These are phyloP conservation scores for Cryphonectria naterciae DNA, from an alignment of 2,329 filamentous ascomycete genomes.

Conservation along the genomic window DNA sequence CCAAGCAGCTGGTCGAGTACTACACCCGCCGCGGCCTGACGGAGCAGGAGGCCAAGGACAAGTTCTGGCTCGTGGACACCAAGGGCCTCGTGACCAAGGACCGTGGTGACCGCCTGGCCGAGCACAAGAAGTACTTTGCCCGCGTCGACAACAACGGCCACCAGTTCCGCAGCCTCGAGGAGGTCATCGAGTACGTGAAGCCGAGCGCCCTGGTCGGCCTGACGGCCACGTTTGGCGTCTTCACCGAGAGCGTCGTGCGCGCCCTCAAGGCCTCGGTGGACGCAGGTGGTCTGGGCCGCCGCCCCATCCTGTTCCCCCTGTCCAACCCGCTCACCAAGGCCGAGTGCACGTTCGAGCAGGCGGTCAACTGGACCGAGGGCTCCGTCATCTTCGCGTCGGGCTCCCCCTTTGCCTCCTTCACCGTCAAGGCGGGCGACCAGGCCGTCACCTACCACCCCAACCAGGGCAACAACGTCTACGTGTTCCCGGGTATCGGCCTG, in stretches of 20 bases:
- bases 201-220: constrained; percentile 94
- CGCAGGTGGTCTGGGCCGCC: constrained; percentile 68
- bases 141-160: constrained; percentile 66
- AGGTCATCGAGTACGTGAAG: constrained; percentile 93
- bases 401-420: constrained; percentile 82
- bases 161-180: constrained; percentile 79
- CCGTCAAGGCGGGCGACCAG: constrained; percentile 63
- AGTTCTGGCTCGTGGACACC: constrained; percentile 98
- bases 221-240: constrained; percentile 91
- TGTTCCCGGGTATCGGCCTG: constrained; percentile 95
- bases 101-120: constrained; percentile 89
- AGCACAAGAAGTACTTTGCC: constrained; percentile 80
- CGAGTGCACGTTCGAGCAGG: constrained; percentile 96
- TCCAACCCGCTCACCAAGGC: constrained; percentile 97
- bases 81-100: constrained; percentile 93
- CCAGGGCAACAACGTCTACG: constrained; percentile 87
- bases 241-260: constrained; percentile 84
- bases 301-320: constrained; percentile 92
- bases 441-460: constrained; percentile 74
- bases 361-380: constrained; percentile 87
- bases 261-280: constrained; percentile 69
- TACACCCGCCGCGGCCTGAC: constrained; percentile 91
- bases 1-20: constrained; percentile 96
- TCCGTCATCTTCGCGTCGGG: constrained; percentile 93
- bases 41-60: constrained; percentile 82